Conservation (phyloP, 768 basidiomycete genomes). For the Tubosaeta sp. region DNA sequence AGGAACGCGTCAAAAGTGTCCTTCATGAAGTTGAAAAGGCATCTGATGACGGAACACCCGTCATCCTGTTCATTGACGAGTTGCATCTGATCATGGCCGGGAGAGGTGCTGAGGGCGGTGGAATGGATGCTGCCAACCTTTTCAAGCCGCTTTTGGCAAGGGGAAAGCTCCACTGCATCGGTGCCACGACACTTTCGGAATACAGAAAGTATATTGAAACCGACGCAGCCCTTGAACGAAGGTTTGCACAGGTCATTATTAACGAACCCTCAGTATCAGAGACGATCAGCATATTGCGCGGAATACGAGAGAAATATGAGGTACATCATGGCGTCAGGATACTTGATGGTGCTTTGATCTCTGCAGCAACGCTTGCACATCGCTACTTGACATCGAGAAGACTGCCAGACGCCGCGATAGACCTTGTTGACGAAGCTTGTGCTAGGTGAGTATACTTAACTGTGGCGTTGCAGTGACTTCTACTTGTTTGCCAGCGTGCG, state of each 20-base stretch:
- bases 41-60: conserved; percentile 64
- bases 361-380: conserved; percentile 87
- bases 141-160: conserved; percentile 91
- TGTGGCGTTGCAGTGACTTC: background rate
- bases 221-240: conserved; percentile 84
- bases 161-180: conserved; percentile 74
- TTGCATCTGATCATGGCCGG: conserved; percentile 93
- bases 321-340: conserved; percentile 91
- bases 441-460: conserved; percentile 53
- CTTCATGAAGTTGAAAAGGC: conserved; percentile 92
- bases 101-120: conserved; percentile 73
- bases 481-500: conserved; percentile 53
- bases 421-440: conserved; percentile 89
- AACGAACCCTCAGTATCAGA: conserved; percentile 89
- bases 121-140: conserved; percentile 91
- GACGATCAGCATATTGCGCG: conserved; percentile 90
- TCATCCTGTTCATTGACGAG: conserved; percentile 96
- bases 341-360: conserved; percentile 80
- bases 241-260: conserved; percentile 90
- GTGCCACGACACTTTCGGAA: conserved; percentile 89
- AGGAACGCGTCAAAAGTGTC: conserved; percentile 91
- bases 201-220: conserved; percentile 93
- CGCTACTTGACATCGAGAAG: conserved; percentile 84
- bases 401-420: conserved; percentile 84
- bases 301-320: conserved; percentile 91